These are phyloP conservation scores for Rhodotorula mucilaginosa DNA, from an alignment of 1,284 basidiomycete genomes.

Conservation along the genomic window DNA sequence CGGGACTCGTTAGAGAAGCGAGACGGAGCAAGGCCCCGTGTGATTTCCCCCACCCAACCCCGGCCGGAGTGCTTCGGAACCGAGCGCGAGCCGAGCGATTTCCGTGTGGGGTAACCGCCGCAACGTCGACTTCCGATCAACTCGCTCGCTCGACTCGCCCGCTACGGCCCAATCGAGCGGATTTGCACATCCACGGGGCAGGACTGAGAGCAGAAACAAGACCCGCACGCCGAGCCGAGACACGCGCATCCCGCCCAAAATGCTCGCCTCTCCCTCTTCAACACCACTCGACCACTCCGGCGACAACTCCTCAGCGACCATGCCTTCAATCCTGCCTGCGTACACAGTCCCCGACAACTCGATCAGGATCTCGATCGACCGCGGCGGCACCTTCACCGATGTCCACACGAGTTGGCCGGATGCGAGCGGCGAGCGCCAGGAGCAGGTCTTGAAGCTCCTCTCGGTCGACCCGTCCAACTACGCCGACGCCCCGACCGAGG, in stretches of 20 bases:
- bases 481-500: constrained; percentile 88
- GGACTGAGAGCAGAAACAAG: background rate
- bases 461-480: constrained; percentile 68
- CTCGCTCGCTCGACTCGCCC: too few species aligned
- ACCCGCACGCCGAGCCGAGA: background rate
- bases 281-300: background rate
- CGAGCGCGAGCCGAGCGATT: too few species aligned
- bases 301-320: background rate
- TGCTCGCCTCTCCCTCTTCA: background rate
- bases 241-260: background rate
- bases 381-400: constrained; percentile 49
- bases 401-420: constrained; percentile 37
- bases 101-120: too few species aligned
- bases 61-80: too few species aligned
- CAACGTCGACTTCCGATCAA: too few species aligned
- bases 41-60: too few species aligned
- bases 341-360: constrained; percentile 16
- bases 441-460: constrained; percentile 52
- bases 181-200: too few species aligned
- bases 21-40: too few species aligned
- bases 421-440: constrained; percentile 28
- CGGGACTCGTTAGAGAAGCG: too few species aligned
- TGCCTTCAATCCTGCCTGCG: constrained; percentile 15
- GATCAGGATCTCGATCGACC: constrained; percentile 37
- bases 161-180: too few species aligned